These are phyloP conservation scores for Taxillus chinensis DNA, from an alignment of 164 flowering plant genomes.

Conservation along the genomic window DNA sequence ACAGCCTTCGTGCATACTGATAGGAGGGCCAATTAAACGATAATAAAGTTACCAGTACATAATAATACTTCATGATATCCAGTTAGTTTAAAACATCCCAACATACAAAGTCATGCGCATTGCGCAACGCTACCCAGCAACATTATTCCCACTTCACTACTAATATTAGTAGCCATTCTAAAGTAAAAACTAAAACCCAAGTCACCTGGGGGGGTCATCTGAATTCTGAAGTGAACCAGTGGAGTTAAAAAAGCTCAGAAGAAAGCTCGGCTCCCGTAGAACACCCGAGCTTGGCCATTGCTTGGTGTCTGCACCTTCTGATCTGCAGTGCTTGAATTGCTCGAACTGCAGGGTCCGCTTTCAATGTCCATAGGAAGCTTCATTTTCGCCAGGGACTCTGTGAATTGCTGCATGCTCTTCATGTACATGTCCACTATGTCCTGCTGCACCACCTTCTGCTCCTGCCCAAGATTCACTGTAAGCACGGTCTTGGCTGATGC, in stretches of 20 bases:
- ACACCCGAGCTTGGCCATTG: conserved; percentile 16
- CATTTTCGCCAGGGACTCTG: conserved; percentile 95
- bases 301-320: conserved; percentile 38
- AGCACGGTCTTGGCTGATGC: conserved; percentile 32
- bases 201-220: conserved; percentile 14
- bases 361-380: conserved; percentile 91
- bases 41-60: conserved; percentile 16
- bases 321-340: conserved; percentile 39
- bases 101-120: conserved; percentile 18
- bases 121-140: conserved; percentile 14
- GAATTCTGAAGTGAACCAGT: conserved; percentile 41
- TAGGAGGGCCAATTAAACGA: conserved; percentile 1
- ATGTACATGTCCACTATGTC: conserved; percentile 93
- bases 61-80: no score
- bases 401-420: conserved; percentile 98
- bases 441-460: conserved; percentile 69
- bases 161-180: conserved; percentile 30
- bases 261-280: conserved; percentile 94
- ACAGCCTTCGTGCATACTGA: conserved; percentile 14
- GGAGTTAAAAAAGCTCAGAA: conserved; percentile 44
- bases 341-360: conserved; percentile 33
- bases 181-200: conserved; percentile 18
- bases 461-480: conserved; percentile 47
- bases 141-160: conserved; percentile 28
- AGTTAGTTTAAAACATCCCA: conserved; percentile 17